These are phyloP conservation scores for Trichomonas gallinae DNA, from an alignment of 208 protist species.

Conservation along the genomic window DNA sequence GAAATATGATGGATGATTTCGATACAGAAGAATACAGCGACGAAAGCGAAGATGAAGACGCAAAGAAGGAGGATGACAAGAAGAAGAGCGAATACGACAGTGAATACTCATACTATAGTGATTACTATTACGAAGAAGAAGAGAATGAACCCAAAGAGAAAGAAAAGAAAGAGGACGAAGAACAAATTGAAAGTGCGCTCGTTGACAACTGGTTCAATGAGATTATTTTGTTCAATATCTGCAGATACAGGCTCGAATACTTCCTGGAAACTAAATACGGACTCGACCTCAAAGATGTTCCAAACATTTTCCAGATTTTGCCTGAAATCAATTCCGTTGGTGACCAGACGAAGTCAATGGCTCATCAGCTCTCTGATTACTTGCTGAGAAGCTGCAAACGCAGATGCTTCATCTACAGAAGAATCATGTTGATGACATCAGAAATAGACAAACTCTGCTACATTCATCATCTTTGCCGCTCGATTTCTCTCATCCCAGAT, in stretches of 20 bases:
- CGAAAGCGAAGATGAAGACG: neutral
- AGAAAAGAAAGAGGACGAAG: neutral
- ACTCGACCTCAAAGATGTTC: neutral
- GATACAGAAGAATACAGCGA: neutral
- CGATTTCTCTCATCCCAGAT: neutral
- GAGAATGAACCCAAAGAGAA: neutral
- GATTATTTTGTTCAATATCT: neutral
- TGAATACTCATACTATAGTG: neutral
- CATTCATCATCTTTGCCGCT: neutral
- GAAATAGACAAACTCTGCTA: neutral
- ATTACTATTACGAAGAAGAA: neutral
- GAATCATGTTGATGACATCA: neutral
- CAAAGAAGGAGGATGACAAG: neutral
- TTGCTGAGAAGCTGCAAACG: neutral
- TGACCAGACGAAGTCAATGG: neutral
- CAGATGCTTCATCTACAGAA: neutral
- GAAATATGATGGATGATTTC: neutral
- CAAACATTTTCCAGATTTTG: neutral
- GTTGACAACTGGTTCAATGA: neutral
- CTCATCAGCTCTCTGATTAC: neutral
- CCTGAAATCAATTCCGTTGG: neutral
- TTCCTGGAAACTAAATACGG: neutral
- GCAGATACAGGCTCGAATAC: neutral
- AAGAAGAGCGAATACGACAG: neutral
- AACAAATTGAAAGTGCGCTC: neutral